Percentiles rank a stretch among this genome's conserved stretches.
Evolutionary conservation across 371 early-diverging fungal genomes (phyloP).

Genomic region (Mucor irregularis): DNA sequence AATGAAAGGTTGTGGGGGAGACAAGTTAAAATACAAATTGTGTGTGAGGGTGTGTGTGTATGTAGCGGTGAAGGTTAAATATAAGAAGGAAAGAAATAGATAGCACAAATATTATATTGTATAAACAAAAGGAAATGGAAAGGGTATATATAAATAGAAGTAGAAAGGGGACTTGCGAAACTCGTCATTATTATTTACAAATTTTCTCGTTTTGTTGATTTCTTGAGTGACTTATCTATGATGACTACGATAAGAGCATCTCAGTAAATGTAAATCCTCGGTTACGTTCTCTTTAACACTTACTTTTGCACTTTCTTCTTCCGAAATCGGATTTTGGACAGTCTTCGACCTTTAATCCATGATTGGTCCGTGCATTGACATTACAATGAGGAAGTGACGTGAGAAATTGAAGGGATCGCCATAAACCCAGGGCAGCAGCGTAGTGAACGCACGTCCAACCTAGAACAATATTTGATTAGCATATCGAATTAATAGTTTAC

Average conservation of each 20-base stretch:
- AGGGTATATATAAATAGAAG: not conserved
- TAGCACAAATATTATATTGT: not conserved
- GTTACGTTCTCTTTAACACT: not conserved
- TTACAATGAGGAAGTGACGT: conserved; percentile 25
- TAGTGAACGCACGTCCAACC: conserved; percentile 55
- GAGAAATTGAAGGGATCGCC: conserved; percentile 37
- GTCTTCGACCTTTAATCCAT: conserved; percentile 35
- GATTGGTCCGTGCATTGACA: conserved; percentile 33
- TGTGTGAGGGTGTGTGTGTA: conserved; percentile 9
- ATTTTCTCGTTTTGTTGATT: not conserved
- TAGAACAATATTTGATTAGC: conserved; percentile 5
- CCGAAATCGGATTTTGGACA: conserved; percentile 36
- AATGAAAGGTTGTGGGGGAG: not conserved
- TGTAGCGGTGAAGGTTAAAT: not conserved
- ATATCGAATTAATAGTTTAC: not conserved
- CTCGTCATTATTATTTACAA: too few relatives aligned
- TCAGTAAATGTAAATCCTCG: not conserved
- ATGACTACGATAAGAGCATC: too few relatives aligned
- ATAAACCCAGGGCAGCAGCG: conserved; percentile 42
- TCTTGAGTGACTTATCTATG: not conserved
- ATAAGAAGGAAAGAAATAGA: not conserved
- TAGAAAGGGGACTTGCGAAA: not conserved
- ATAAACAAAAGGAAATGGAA: conserved; percentile 13
- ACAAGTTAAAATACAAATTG: too few relatives aligned
- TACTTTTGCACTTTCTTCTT: conserved; percentile 32